Evolutionary conservation across 768 basidiomycete genomes (phyloP).

Genomic region (Xerocomellus amylosporus): DNA sequence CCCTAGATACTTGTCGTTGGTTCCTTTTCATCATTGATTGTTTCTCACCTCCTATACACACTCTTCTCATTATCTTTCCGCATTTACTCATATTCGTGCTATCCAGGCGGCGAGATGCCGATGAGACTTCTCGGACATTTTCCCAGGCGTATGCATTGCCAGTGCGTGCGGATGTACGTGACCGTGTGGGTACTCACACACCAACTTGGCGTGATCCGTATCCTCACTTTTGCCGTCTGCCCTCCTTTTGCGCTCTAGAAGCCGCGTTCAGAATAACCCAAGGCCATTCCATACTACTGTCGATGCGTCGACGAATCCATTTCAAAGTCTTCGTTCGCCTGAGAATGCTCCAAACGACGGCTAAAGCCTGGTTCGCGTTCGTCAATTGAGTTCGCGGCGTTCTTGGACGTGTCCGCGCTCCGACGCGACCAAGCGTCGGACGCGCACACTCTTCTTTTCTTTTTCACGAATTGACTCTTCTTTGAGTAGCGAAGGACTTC

Average conservation of each 20-base stretch:
- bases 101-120: conserved; percentile 18
- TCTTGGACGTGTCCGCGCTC: not conserved
- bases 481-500: not conserved
- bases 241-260: not conserved
- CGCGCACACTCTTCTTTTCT: not conserved
- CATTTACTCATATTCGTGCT: conserved; percentile 13
- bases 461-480: not conserved
- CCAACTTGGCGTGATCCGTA: not conserved
- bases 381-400: not conserved
- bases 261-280: not conserved
- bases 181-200: not conserved
- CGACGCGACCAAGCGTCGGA: not conserved
- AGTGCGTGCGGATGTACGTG: not conserved
- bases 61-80: not conserved
- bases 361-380: conserved; percentile 1
- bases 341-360: not conserved
- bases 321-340: not conserved
- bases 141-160: conserved; percentile 8
- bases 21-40: conserved; percentile 2
- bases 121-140: not conserved
- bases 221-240: not conserved
- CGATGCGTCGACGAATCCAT: not conserved
- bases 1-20: not conserved
- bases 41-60: not conserved
- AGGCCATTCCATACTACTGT: not conserved